These are phyloP conservation scores for Diaporthe citrichinensis DNA, from an alignment of 2,329 filamentous ascomycete genomes.

Conservation along the genomic window DNA sequence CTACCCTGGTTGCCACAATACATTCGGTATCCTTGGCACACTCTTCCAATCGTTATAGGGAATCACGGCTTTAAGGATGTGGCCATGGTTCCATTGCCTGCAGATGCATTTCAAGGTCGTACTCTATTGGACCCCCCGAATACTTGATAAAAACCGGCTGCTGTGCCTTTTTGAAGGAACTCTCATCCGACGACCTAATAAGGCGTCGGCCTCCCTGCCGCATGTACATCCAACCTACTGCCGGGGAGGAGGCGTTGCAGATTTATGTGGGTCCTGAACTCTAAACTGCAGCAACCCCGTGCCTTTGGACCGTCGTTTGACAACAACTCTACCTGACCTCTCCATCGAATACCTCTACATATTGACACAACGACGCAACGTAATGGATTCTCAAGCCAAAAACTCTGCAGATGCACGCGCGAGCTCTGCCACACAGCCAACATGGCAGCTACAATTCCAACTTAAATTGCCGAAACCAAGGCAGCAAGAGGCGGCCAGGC, in stretches of 20 bases:
- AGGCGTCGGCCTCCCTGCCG: too few species aligned
- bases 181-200: neutral
- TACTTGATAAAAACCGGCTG: neutral
- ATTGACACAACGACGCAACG: neutral
- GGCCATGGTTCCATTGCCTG: neutral
- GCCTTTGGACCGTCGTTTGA: neutral
- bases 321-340: neutral
- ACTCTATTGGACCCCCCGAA: neutral
- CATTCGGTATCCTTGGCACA: neutral
- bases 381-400: neutral
- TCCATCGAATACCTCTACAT: neutral
- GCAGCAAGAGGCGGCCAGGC: neutral
- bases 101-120: neutral
- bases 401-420: neutral
- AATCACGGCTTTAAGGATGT: neutral
- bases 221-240: too few species aligned
- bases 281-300: neutral
- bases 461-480: neutral
- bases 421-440: neutral
- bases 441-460: conserved; percentile 21
- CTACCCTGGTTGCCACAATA: neutral
- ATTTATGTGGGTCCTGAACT: neutral
- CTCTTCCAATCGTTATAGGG: neutral
- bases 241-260: neutral
- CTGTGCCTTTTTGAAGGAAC: neutral